These are phyloP conservation scores for Nissolia schottii DNA, from an alignment of 306 rosid species.

Conservation along the genomic window DNA sequence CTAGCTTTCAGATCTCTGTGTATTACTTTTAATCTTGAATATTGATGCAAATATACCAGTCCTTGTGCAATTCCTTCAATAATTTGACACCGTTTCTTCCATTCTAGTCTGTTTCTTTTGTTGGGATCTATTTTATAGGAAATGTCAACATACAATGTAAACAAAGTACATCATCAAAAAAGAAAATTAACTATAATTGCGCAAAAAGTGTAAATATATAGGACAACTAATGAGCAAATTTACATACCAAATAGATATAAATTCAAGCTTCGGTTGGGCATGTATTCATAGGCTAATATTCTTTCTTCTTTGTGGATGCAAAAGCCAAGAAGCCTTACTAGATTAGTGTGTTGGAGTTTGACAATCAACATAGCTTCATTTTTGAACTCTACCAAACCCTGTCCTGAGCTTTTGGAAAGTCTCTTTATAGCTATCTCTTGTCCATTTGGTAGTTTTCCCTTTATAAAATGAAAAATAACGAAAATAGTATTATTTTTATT, in stretches of 20 bases:
- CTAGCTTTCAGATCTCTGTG: no score
- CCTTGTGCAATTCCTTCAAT: no score
- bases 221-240: background rate
- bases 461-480: no score
- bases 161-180: background rate
- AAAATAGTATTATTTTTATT: no score
- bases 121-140: background rate
- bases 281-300: no score
- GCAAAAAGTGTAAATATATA: background rate
- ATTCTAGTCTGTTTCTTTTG: background rate
- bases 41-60: no score
- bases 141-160: background rate
- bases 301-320: background rate
- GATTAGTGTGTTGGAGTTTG: background rate
- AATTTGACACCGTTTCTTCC: conserved; percentile 26
- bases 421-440: no score
- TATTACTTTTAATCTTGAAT: no score
- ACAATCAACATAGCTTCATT: background rate
- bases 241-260: conserved; percentile 1
- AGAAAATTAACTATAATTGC: background rate
- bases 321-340: conserved; percentile 6
- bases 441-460: conserved; percentile 25
- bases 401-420: no score
- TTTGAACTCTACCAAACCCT: no score
- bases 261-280: no score